A percentile compares a stretch with the other conserved stretches of the same genome.
phyloP scores from a whole-genome alignment of 2,329 filamentous ascomycete genomes.

The Stagonosporopsis vannaccii region DNA sequence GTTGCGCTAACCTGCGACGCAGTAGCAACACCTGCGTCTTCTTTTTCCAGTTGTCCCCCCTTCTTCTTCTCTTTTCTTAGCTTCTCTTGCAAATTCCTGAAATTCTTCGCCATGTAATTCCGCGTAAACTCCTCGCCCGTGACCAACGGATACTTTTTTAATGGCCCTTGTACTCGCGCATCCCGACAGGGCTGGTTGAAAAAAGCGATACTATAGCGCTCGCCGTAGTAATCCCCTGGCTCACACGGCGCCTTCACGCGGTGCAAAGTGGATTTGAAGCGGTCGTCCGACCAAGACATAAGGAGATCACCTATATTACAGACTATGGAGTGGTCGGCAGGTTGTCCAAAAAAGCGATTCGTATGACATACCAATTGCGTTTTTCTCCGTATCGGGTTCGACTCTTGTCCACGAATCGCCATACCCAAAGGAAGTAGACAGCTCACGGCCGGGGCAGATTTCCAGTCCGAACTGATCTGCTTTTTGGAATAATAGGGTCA shows the following conservation, averaged over 20 bases:
- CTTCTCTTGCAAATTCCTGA: constrained; percentile 60
- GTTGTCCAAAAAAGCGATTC: not conserved
- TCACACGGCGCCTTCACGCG: constrained; percentile 68
- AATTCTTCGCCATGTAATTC: constrained; percentile 65
- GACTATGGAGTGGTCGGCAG: constrained; percentile 45
- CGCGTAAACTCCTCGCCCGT: constrained; percentile 68
- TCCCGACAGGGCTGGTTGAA: constrained; percentile 70
- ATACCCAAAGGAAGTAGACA: constrained; percentile 64
- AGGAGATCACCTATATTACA: constrained; percentile 72
- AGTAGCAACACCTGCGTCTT: not conserved
- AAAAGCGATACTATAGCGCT: constrained; percentile 70
- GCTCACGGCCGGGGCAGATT: constrained; percentile 70
- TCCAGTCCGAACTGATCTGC: constrained; percentile 68
- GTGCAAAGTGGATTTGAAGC: constrained; percentile 72
- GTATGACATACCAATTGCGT: constrained; percentile 24
- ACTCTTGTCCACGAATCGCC: constrained; percentile 70
- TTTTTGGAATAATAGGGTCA: constrained; percentile 70
- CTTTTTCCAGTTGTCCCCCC: not conserved
- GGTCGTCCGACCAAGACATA: constrained; percentile 72
- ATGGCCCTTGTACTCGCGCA: constrained; percentile 65
- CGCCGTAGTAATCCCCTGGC: constrained; percentile 62
- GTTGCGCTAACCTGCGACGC: not conserved
- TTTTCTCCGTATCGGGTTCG: constrained; percentile 50
- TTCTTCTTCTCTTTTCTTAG: constrained; percentile 39
- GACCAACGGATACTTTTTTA: constrained; percentile 67